These are phyloP conservation scores for Trichoderma guizhouense DNA, from an alignment of 2,329 filamentous ascomycete genomes.

Conservation along the genomic window DNA sequence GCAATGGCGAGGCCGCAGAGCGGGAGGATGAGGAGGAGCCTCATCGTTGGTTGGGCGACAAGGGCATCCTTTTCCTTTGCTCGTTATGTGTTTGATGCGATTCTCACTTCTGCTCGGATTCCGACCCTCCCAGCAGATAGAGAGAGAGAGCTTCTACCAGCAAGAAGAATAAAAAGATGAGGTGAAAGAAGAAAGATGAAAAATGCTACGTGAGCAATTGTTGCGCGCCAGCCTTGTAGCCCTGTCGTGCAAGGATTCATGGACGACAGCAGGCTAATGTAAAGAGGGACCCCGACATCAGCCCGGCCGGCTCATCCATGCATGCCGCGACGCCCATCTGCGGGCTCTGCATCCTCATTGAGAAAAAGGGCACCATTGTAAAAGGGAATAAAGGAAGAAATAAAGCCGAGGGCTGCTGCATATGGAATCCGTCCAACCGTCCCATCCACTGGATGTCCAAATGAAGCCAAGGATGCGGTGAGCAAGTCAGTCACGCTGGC, in stretches of 20 bases:
- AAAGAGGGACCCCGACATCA: not conserved
- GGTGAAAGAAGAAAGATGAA: not conserved
- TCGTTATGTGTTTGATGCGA: not conserved
- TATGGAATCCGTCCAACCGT: not conserved
- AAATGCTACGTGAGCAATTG: not conserved
- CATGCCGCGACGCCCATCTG: not conserved
- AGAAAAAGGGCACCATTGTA: not conserved
- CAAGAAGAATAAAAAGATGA: not conserved
- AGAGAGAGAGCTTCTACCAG: not conserved
- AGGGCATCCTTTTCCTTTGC: conserved; percentile 7
- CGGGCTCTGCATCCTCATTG: conserved; percentile 3
- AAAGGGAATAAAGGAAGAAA: not conserved
- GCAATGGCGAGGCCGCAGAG: conserved; percentile 4
- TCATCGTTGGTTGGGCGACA: conserved; percentile 6
- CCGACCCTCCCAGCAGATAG: not conserved
- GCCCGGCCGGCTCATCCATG: not conserved
- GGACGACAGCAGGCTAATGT: not conserved
- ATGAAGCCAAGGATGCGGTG: not conserved
- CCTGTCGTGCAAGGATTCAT: not conserved
- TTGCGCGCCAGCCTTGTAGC: not conserved
- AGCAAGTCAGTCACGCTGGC: not conserved
- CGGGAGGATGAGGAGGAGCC: conserved; percentile 6
- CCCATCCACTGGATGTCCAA: not conserved
- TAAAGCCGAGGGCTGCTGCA: not conserved
- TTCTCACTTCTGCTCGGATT: not conserved